Conservation (phyloP, 331 rosid genomes). For the Acacia pycnantha region DNA sequence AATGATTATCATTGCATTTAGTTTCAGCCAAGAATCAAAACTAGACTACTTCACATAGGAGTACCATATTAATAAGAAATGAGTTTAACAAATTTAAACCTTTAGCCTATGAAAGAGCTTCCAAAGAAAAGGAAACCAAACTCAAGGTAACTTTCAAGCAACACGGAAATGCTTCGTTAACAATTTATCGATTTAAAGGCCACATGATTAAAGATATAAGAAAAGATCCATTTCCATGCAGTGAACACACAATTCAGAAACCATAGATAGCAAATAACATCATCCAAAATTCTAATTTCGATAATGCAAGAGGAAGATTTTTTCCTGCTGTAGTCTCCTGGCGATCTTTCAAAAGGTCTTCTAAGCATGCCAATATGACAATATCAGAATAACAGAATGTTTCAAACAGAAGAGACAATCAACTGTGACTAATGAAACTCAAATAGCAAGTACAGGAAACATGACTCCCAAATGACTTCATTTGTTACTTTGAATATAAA, state of each 20-base stretch:
- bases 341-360: constrained; percentile 1
- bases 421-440: constrained; percentile 10
- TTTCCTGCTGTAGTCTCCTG: not conserved
- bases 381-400: constrained; percentile 3
- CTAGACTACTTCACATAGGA: too few relatives aligned
- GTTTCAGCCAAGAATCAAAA: too few relatives aligned
- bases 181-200: constrained; percentile 3
- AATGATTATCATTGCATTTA: not conserved
- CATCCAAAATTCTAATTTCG: not conserved
- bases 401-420: not conserved
- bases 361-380: not conserved
- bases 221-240: not conserved
- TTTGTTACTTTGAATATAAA: not conserved
- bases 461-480: not conserved
- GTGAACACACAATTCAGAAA: not conserved
- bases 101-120: not conserved
- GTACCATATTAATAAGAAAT: too few relatives aligned
- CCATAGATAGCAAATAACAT: not conserved
- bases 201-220: not conserved
- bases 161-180: not conserved
- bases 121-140: not conserved
- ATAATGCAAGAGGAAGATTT: not conserved
- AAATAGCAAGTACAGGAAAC: not conserved
- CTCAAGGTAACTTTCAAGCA: constrained; percentile 4
- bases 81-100: not conserved